Base-by-base conservation (phyloP, 257 asterid genomes). In the Vinca minor region DNA sequence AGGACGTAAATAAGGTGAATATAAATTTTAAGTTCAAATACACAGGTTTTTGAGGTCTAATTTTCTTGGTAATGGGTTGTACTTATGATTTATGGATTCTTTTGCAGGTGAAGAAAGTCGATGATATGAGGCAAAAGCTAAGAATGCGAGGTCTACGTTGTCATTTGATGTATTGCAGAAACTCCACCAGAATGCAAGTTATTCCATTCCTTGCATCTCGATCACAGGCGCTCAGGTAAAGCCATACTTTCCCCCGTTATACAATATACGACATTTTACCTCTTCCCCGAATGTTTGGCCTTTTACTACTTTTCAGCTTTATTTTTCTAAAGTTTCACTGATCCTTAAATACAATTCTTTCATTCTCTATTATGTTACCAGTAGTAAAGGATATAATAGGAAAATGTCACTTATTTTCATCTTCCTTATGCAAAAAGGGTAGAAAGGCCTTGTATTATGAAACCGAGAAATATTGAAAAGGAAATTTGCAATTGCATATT, bases 91-190 rank as follows among this genome's bases (percentile, higher is more conserved):
- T 20, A 34, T 34, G 45, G 15, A 8, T n/a, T 11, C 12, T 44
- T 49, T 68, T 64, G 70, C 78, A 90, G 97, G 95, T 85, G 1
- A 86, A 73, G 66, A 91, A 83, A 77, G 91, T 88, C 4, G 96
- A 91, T 63, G 87, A 84, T 58, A 70, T 91, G 90, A 84, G 95
- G 79, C 95, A 87, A 67, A 86, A 77, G n/a, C 91, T 91, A 42
- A 74, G 97, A 78, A 91, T 85, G 84, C 84, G 97, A 53, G 96
- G 96, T 28, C 85, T 88, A 0, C 90, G 95, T 32, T 88, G 96
- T 79, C 93, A 91, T 72, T 65, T 87, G 69, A 88, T 91, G 92
- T 91, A 84, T 58, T 85, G 94, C 81, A 81, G 96, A 78, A 86
- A 84, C 75, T 84, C 91, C 5, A 87, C 95, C 25, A 83, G 87